phyloP scores from a whole-genome alignment of 768 basidiomycete species.

The Lactifluus piperatus region DNA sequence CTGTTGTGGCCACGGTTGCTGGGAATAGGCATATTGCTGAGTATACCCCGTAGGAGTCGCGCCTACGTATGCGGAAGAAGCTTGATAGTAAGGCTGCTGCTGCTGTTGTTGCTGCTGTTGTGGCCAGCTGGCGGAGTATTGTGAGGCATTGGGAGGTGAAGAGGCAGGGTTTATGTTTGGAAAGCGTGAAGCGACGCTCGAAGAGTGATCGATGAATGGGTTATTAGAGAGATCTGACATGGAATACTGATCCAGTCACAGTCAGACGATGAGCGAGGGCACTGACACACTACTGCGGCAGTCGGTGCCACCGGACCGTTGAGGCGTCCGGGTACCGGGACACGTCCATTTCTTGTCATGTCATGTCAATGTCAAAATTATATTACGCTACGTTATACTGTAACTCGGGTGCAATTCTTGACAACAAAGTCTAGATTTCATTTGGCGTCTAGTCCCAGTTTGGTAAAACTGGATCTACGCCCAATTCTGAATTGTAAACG shows the following conservation, averaged over 20 bases:
- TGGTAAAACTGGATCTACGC: not conserved
- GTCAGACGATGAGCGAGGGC: not conserved
- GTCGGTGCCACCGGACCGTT: too few species aligned
- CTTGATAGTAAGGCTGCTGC: not conserved
- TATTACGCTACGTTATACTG: too few species aligned
- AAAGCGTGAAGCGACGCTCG: constrained; percentile 38
- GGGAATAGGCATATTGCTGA: constrained; percentile 8
- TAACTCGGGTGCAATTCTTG: too few species aligned
- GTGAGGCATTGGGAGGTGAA: constrained; percentile 18
- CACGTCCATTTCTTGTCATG: too few species aligned
- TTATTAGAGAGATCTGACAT: constrained; percentile 44
- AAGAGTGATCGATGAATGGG: constrained; percentile 53
- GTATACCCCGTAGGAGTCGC: constrained; percentile 21
- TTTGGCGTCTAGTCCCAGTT: not conserved
- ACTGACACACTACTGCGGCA: too few species aligned
- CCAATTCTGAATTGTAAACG: not conserved
- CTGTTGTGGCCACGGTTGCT: constrained; percentile 7
- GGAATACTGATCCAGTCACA: not conserved
- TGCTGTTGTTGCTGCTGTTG: constrained; percentile 27
- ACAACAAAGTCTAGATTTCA: not conserved
- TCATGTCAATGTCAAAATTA: too few species aligned
- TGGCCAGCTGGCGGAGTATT: constrained; percentile 33
- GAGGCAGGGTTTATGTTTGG: constrained; percentile 45
- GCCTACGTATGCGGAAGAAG: not conserved
- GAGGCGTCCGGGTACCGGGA: too few species aligned